Evolutionary conservation across 805 yeast genomes (phyloP).

Genomic region (Schizosaccharomyces pombe): ASM294v3 CU329670.1:4795501-4796000

Average conservation of each 20-base stretch:
- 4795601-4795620: conserved; percentile 74
- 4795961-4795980: conserved; percentile 59
- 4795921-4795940: conserved; percentile 92
- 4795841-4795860: conserved; percentile 82
- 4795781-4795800: conserved; percentile 88
- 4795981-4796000: conserved; percentile 41
- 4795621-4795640: conserved; percentile 68
- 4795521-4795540: conserved; percentile 95
- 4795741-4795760: conserved; percentile 60
- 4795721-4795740: conserved; percentile 44
- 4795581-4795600: conserved; percentile 85
- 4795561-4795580: conserved; percentile 96
- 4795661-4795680: conserved; percentile 80
- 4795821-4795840: conserved; percentile 88
- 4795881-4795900: conserved; percentile 95
- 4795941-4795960: conserved; percentile 91
- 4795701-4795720: conserved; percentile 70
- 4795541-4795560: conserved; percentile 83
- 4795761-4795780: conserved; percentile 72
- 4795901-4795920: conserved; percentile 89
- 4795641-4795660: conserved; percentile 86
- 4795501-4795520: conserved; percentile 59
- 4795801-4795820: conserved; percentile 79
- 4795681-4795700: conserved; percentile 48
- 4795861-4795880: conserved; percentile 93